Percentiles rank a stretch among this genome's conserved stretches.
These are phyloP conservation scores for Bifiguratus adelaidae DNA, from an alignment of 192 early-diverging fungal species.

Conservation along the genomic window DNA sequence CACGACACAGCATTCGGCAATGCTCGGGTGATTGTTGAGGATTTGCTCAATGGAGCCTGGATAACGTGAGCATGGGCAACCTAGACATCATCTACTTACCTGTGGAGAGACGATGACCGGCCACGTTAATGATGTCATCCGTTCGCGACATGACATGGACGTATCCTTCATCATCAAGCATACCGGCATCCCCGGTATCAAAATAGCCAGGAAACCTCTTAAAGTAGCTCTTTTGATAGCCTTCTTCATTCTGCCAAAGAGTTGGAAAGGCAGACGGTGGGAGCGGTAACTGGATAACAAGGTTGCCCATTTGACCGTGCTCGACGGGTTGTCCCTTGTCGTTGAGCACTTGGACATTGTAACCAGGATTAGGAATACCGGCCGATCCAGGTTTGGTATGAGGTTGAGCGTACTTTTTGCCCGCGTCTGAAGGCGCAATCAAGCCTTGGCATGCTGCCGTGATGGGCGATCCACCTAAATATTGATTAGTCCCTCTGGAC, in stretches of 20 bases:
- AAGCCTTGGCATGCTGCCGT: slow-evolving; percentile 58
- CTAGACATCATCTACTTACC: background rate
- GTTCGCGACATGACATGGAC: slow-evolving; percentile 61
- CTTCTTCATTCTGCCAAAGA: slow-evolving; percentile 68
- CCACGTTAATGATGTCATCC: slow-evolving; percentile 79
- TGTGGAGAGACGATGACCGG: slow-evolving; percentile 75
- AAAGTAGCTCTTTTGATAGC: slow-evolving; percentile 67
- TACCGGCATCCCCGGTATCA: slow-evolving; percentile 76
- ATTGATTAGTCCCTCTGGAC: background rate
- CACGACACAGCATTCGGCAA: slow-evolving; percentile 64
- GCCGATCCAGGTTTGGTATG: slow-evolving; percentile 58
- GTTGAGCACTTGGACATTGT: slow-evolving; percentile 50
- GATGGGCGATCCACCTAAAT: slow-evolving; percentile 59
- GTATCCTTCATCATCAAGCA: slow-evolving; percentile 62
- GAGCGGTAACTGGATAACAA: slow-evolving; percentile 68
- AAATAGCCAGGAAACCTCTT: slow-evolving; percentile 68
- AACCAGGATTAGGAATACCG: slow-evolving; percentile 69
- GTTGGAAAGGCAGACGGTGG: slow-evolving; percentile 69
- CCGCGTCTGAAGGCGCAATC: slow-evolving; percentile 14
- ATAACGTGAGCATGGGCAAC: background rate
- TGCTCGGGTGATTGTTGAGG: slow-evolving; percentile 45
- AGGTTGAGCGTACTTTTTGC: slow-evolving; percentile 13
- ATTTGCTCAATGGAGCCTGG: slow-evolving; percentile 64
- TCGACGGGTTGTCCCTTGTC: slow-evolving; percentile 27
- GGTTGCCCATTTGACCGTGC: slow-evolving; percentile 59